Base-by-base conservation (phyloP, 148 eudicot species). In the Cornus kousa region DNA sequence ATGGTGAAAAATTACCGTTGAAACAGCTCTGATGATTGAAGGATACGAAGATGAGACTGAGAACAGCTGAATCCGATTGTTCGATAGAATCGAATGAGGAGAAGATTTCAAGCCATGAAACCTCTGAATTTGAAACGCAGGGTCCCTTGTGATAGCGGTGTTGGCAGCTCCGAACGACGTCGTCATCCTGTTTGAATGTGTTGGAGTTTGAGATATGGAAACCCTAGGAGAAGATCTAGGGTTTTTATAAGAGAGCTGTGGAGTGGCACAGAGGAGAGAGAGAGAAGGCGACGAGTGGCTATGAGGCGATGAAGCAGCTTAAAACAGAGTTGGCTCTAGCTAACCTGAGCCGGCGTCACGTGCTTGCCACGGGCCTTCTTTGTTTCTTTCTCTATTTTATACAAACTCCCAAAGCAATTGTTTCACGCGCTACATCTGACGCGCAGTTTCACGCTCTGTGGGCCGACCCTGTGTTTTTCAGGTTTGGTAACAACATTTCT, bases 111-210 rank as follows among this genome's bases (percentile, higher is more conserved):
- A 78, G 43, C 93, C 93, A 78, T 81, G 76, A 67, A 84, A 83
- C 80, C 79, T 83, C 78, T 83, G 84, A 78, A 89, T 10, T 65
- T 85, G 91, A 37, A 91, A 85, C 79, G 80, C 86, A 0, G 89
- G 72, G 59, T 92, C 92, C 72, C 67, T 78, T 71, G 85, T 80
- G 68, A 86, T 80, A 74, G 88, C 77, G 69, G 85, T 70, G 71
- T 80, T 84, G 46, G 90, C 81, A 53, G 88, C 86, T 13, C 93
- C 93, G 39, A 89, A 78, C 81, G 97, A 81, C 72, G 94, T 88
- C 83, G 91, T 74, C 97, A 89, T 90, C 46, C 32, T 43, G 48
- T 7, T 0, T 4, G 28, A 43, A 8, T 22, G 8, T 3, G 5
- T 13, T 22, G 4, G 14, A 1, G 43, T 16, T 13, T 68, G 46